These are phyloP conservation scores for Mycena haematopus DNA, from an alignment of 768 basidiomycete species.

Conservation along the genomic window DNA sequence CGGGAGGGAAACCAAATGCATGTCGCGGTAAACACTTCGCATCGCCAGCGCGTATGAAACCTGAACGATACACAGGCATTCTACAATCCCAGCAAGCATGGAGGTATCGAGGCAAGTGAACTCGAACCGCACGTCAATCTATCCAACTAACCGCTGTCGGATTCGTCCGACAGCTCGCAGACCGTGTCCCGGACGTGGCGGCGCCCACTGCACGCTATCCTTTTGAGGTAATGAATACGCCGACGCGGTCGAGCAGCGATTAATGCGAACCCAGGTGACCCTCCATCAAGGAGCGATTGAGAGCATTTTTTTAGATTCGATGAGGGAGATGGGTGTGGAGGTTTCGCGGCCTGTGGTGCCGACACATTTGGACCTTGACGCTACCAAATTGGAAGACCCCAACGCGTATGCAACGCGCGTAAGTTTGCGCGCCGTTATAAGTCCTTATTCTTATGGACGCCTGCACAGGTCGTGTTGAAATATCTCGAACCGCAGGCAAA, in stretches of 20 bases:
- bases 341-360: constrained; percentile 61
- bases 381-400: constrained; percentile 48
- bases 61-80: constrained; percentile 57
- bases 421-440: constrained; percentile 21
- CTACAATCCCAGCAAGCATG: constrained; percentile 68
- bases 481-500: constrained; percentile 44
- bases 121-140: background rate
- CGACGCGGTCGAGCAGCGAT: background rate
- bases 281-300: constrained; percentile 72
- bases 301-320: constrained; percentile 61
- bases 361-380: constrained; percentile 53
- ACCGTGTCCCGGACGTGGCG: constrained; percentile 66
- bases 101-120: constrained; percentile 64
- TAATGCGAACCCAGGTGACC: constrained; percentile 48
- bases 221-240: constrained; percentile 58
- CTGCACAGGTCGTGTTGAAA: constrained; percentile 50
- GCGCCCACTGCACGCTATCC: constrained; percentile 71
- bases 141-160: background rate
- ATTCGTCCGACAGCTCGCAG: constrained; percentile 53
- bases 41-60: background rate
- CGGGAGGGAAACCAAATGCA: constrained; percentile 74
- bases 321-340: constrained; percentile 51
- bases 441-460: background rate
- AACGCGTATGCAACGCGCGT: constrained; percentile 46
- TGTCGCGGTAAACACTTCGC: constrained; percentile 57